These are phyloP conservation scores for Oidium heveae DNA, from an alignment of 2,329 filamentous ascomycete genomes.

Conservation along the genomic window DNA sequence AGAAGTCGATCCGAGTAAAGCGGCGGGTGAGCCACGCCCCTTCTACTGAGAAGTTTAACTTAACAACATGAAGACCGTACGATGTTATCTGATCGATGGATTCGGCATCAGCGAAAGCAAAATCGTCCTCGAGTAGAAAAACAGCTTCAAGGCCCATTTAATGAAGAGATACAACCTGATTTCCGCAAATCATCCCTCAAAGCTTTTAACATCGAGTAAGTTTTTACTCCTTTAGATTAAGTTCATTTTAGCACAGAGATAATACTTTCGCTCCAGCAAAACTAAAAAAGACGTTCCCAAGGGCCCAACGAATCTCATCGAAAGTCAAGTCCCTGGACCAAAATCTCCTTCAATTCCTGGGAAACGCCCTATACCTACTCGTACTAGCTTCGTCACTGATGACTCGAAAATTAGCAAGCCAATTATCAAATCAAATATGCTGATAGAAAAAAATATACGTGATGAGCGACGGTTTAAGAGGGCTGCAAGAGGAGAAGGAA, in stretches of 20 bases:
- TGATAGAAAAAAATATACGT: neutral
- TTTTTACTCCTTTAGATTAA: neutral
- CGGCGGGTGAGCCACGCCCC: neutral
- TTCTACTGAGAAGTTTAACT: neutral
- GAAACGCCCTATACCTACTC: neutral
- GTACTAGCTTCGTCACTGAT: neutral
- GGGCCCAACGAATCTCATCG: neutral
- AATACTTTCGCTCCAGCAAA: no score
- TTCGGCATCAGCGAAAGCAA: conserved; percentile 1
- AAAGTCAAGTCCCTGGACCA: neutral
- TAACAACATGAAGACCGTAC: neutral
- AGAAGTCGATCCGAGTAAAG: neutral
- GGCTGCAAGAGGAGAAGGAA: neutral
- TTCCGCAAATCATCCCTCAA: neutral
- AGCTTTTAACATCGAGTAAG: neutral
- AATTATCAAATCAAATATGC: neutral
- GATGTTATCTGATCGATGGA: neutral
- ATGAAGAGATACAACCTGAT: neutral
- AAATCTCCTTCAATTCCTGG: neutral
- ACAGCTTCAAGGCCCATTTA: neutral
- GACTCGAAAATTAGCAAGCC: neutral
- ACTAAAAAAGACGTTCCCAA: neutral
- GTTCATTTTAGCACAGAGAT: no score
- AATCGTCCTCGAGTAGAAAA: neutral
- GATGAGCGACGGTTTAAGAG: neutral